These are phyloP conservation scores for Naganishia kalamii DNA, from an alignment of 768 basidiomycete genomes.

Conservation along the genomic window DNA sequence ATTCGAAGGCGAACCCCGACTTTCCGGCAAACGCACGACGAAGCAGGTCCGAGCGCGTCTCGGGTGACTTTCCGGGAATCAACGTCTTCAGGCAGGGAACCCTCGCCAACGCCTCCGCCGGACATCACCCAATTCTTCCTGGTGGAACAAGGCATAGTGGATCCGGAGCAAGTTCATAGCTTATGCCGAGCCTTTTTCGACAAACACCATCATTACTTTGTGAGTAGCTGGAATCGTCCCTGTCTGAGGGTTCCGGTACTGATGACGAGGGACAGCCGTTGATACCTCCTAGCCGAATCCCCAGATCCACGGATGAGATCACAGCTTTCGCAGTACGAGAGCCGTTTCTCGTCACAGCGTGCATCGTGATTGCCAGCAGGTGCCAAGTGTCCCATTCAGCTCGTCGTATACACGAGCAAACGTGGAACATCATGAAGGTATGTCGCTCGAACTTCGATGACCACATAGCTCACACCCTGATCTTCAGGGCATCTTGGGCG, in stretches of 20 bases:
- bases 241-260: background rate
- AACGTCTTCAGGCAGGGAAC: background rate
- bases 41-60: background rate
- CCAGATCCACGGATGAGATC: conserved; percentile 28
- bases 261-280: conserved; percentile 27
- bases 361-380: conserved; percentile 36
- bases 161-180: conserved; percentile 25
- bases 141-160: conserved; percentile 32
- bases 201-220: conserved; percentile 36
- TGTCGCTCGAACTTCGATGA: background rate
- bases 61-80: conserved; percentile 2
- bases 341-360: conserved; percentile 24
- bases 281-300: conserved; percentile 37
- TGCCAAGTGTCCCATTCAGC: conserved; percentile 30
- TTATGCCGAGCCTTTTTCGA: conserved; percentile 32
- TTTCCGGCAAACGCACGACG: background rate
- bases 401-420: conserved; percentile 32
- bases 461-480: background rate
- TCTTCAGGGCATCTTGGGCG: conserved; percentile 29
- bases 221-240: conserved; percentile 19
- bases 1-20: no score
- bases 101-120: background rate
- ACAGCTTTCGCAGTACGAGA: conserved; percentile 24
- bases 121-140: conserved; percentile 25
- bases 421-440: conserved; percentile 33